Conservation (phyloP, 2,329 filamentous ascomycete species). For the Diaporthe longicolla region DNA sequence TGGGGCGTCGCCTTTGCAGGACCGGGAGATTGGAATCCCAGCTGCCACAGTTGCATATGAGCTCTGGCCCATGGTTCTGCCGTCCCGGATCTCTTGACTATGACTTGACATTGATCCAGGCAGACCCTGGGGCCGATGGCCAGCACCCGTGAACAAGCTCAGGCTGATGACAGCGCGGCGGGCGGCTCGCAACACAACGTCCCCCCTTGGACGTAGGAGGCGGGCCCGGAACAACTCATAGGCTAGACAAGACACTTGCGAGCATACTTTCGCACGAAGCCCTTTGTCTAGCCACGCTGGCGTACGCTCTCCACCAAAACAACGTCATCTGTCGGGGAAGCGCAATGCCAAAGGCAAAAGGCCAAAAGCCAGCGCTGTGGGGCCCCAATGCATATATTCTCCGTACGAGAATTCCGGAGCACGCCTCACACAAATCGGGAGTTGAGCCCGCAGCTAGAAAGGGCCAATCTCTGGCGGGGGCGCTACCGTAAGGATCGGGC, state of each 20-base stretch:
- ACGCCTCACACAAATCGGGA: constrained; percentile 25
- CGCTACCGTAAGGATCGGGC: background rate
- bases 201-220: constrained; percentile 4
- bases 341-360: constrained; percentile 1
- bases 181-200: constrained; percentile 15
- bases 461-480: constrained; percentile 10
- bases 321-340: constrained; percentile 26
- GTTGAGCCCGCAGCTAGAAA: constrained; percentile 19
- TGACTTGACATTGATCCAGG: background rate
- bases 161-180: constrained; percentile 1
- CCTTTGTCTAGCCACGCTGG: constrained; percentile 19
- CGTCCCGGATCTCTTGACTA: background rate
- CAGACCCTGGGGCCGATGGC: background rate
- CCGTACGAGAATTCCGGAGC: constrained; percentile 6
- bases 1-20: background rate
- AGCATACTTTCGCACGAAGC: constrained; percentile 24
- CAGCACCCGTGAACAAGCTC: background rate
- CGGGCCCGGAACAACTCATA: constrained; percentile 23
- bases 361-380: background rate
- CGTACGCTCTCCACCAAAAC: constrained; percentile 22
- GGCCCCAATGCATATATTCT: constrained; percentile 26
- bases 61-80: constrained; percentile 12
- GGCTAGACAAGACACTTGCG: constrained; percentile 30
- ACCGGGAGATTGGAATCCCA: background rate
- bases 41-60: constrained; percentile 22